phyloP scores from a whole-genome alignment of 2,329 filamentous ascomycete genomes.

The Torrubiellomyces zombiae region DNA sequence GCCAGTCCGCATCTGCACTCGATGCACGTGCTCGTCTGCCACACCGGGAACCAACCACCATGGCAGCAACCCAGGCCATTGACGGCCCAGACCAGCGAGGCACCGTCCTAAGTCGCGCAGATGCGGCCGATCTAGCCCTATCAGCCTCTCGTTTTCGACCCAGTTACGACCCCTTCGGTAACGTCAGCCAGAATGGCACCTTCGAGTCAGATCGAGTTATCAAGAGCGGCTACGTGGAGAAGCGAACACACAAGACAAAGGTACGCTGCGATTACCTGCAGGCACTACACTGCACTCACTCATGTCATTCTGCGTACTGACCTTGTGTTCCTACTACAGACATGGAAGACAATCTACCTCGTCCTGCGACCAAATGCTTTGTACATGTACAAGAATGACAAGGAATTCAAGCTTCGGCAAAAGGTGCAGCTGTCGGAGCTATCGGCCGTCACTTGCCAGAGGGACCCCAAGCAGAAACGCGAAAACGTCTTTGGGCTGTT shows the following conservation, averaged over 20 bases:
- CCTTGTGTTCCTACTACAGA: slow-evolving; percentile 37
- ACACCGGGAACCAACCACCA: too few species aligned
- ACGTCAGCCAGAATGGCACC: slow-evolving; percentile 85
- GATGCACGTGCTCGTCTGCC: too few species aligned
- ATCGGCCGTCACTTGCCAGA: slow-evolving; percentile 76
- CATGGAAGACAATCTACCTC: slow-evolving; percentile 80
- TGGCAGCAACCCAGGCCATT: slow-evolving; percentile 9
- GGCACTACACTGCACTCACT: slow-evolving; percentile 4
- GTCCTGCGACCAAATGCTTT: slow-evolving; percentile 82
- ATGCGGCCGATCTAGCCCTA: slow-evolving; percentile 6
- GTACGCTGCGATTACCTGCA: slow-evolving; percentile 23
- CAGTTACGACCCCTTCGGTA: slow-evolving; percentile 51
- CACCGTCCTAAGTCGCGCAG: neutral
- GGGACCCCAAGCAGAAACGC: slow-evolving; percentile 74
- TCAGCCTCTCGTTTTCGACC: slow-evolving; percentile 12
- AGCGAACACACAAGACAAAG: slow-evolving; percentile 89
- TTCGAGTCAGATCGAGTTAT: slow-evolving; percentile 92
- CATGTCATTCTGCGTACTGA: too few species aligned
- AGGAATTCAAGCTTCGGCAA: slow-evolving; percentile 76
- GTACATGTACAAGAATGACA: slow-evolving; percentile 83
- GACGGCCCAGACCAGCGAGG: slow-evolving; percentile 3
- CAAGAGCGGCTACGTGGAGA: slow-evolving; percentile 73
- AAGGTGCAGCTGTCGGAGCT: slow-evolving; percentile 80
- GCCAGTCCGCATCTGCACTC: too few species aligned
- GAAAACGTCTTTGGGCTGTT: slow-evolving; percentile 86